A percentile compares a stretch with the other conserved stretches of the same genome.
phyloP scores from a whole-genome alignment of 257 asterid genomes.

The Nicotiana tomentosiformis region DNA sequence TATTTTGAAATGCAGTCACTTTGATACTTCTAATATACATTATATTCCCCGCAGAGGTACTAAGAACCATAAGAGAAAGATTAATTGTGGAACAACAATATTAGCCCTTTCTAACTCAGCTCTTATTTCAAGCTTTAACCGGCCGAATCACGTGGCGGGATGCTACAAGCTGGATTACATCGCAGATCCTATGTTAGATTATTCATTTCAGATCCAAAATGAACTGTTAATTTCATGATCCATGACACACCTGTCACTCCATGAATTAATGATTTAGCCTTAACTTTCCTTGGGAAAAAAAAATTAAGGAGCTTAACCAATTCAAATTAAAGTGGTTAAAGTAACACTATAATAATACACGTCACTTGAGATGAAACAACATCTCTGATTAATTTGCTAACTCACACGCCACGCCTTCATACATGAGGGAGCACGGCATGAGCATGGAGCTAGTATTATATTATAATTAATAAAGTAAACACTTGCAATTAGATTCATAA shows the following conservation, averaged over 20 bases:
- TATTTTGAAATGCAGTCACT: too few species aligned
- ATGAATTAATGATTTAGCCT: not conserved
- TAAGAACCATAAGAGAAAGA: not conserved
- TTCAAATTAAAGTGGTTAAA: not conserved
- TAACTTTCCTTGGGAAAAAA: not conserved
- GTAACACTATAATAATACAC: not conserved
- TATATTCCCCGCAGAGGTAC: too few species aligned
- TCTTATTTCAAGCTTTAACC: not conserved
- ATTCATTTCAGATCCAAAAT: not conserved
- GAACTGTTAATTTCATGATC: not conserved
- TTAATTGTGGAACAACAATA: not conserved
- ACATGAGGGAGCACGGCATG: not conserved
- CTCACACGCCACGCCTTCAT: not conserved
- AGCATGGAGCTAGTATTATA: not conserved
- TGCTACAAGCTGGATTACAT: not conserved
- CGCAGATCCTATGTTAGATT: not conserved
- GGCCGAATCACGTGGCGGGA: not conserved
- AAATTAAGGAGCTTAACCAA: not conserved
- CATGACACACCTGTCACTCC: not conserved
- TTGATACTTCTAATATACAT: too few species aligned
- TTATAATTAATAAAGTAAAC: not conserved
- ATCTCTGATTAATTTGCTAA: not conserved
- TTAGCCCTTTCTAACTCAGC: not conserved
- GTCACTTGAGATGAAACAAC: not conserved
- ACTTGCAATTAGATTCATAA: not conserved